Evolutionary conservation across 768 basidiomycete species (phyloP).

Genomic region (Trametes cubensis): DNA sequence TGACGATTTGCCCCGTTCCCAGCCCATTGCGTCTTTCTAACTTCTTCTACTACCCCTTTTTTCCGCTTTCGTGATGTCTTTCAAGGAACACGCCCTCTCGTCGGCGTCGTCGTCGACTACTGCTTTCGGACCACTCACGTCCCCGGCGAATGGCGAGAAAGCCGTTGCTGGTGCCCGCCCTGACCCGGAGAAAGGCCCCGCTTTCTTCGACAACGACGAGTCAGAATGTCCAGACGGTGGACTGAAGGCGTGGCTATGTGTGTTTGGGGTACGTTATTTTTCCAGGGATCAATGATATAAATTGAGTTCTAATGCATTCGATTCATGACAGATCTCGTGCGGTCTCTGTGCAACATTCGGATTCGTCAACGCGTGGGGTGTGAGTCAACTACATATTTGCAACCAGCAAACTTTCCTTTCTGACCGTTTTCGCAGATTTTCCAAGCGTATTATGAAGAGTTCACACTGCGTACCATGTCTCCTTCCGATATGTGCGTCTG

Average conservation of each 20-base stretch:
- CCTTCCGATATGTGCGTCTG: constrained; percentile 61
- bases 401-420: neutral
- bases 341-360: constrained; percentile 60
- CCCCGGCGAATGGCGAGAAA: neutral
- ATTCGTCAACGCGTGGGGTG: constrained; percentile 76
- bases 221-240: neutral
- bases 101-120: neutral
- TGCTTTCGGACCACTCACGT: neutral
- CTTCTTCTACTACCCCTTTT: neutral
- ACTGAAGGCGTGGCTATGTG: neutral
- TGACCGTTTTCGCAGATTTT: constrained; percentile 53
- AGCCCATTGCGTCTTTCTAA: no score
- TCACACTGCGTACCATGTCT: constrained; percentile 47
- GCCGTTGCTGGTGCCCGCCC: neutral
- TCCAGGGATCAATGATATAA: no score
- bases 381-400: constrained; percentile 37
- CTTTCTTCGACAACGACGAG: neutral
- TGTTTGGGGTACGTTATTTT: neutral
- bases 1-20: no score
- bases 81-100: neutral
- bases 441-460: constrained; percentile 69
- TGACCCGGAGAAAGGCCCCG: neutral
- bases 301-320: no score
- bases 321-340: constrained; percentile 23
- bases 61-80: neutral